These are phyloP conservation scores for Saccharomycopsis hybrid DNA, from an alignment of 1,139 yeast species.

Conservation along the genomic window DNA sequence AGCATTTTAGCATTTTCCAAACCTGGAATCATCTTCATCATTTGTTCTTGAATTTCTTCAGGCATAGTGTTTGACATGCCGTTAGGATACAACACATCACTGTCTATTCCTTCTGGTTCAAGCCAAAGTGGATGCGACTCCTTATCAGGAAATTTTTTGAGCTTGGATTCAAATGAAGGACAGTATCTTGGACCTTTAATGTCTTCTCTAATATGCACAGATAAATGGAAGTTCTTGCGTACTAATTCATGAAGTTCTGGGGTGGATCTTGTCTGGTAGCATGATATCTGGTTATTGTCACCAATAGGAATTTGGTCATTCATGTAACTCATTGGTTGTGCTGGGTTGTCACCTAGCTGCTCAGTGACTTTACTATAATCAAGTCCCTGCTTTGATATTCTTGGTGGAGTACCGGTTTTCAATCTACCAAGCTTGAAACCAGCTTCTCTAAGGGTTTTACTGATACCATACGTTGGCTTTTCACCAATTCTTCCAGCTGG, in stretches of 20 bases:
- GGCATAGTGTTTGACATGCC: conserved; percentile 98
- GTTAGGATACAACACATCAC: conserved; percentile 85
- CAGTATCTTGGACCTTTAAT: conserved; percentile 97
- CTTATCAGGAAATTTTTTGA: conserved; percentile 74
- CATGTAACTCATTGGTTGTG: conserved; percentile 85
- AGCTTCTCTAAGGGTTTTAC: conserved; percentile 65
- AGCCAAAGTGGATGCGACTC: conserved; percentile 81
- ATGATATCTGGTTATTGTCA: conserved; percentile 49
- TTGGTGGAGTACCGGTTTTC: conserved; percentile 96
- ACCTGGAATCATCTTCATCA: conserved; percentile 79
- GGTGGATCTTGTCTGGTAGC: conserved; percentile 78
- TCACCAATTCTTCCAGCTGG: conserved; percentile 97
- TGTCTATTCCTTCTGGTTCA: conserved; percentile 91
- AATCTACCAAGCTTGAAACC: conserved; percentile 85
- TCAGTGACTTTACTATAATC: conserved; percentile 51
- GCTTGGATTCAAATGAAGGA: conserved; percentile 91
- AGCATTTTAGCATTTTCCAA: conserved; percentile 80
- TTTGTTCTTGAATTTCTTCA: conserved; percentile 72
- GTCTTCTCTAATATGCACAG: conserved; percentile 87
- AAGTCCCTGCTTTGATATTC: conserved; percentile 68
- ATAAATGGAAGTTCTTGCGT: conserved; percentile 63
- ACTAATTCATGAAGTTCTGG: conserved; percentile 66
- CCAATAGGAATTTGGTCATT: conserved; percentile 58
- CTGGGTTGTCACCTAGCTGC: conserved; percentile 73
- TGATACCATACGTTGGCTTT: conserved; percentile 82